Conservation (phyloP, 192 early-diverging fungal genomes). For the Lunasporangiospora selenospora region DNA sequence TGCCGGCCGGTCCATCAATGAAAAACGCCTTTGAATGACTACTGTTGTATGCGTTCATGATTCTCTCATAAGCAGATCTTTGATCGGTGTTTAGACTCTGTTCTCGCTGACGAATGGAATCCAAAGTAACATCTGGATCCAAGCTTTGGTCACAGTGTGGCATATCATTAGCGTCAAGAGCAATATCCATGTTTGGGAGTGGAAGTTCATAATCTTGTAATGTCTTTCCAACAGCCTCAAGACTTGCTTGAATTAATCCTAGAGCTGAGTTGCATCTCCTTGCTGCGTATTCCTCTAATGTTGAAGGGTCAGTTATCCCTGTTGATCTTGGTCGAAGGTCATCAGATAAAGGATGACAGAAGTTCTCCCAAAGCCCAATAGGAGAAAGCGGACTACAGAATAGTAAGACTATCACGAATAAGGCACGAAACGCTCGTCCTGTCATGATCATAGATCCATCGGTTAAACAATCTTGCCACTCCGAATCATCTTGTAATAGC, state of each 20-base stretch:
- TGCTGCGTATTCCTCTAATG: background rate
- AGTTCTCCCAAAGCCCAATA: constrained; percentile 11
- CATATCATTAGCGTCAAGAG: too few species aligned
- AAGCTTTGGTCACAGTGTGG: too few species aligned
- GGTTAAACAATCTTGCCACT: constrained; percentile 11
- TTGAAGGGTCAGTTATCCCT: background rate
- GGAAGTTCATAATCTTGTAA: background rate
- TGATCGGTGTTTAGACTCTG: background rate
- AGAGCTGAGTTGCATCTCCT: background rate
- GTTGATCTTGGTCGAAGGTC: background rate
- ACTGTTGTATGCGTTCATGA: background rate
- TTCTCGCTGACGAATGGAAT: background rate
- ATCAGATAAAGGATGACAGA: constrained; percentile 1
- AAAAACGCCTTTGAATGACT: background rate
- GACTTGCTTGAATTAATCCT: background rate
- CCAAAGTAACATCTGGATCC: too few species aligned
- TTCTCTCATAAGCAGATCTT: background rate
- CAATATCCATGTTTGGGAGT: too few species aligned
- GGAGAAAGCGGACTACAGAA: constrained; percentile 1
- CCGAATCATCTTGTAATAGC: constrained; percentile 11
- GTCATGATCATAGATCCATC: constrained; percentile 5
- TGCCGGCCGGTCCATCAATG: constrained; percentile 13
- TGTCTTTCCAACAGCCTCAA: background rate
- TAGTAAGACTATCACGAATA: constrained; percentile 14
- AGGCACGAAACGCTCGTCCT: background rate